Base-by-base conservation (phyloP, 2,329 filamentous ascomycete species). In the Talaromyces sp. region DNA sequence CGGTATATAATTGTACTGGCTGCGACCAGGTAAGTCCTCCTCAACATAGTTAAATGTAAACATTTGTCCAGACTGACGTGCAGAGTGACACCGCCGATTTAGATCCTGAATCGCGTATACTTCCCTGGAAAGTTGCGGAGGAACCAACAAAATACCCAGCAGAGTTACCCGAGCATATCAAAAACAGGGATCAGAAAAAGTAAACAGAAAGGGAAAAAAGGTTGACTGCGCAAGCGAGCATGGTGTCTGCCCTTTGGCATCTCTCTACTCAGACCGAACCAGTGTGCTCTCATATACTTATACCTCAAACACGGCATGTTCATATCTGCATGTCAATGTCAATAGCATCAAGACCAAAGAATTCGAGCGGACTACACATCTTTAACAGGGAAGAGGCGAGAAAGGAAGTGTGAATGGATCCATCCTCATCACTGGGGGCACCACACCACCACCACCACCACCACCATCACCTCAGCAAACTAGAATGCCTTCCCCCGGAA, bases 401-500 rank as follows among this genome's bases (percentile, higher is more conserved):
- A 43, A 43, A 52, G 31, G 16, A 52, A 52, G 50, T 13, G 50
- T 54, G 50, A 54, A 54, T 54, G 50, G 50, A 54, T 54, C 16
- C 49, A 33, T 11, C 47, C 14, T 19, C 49, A 31, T 8, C 45
- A 52, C 13, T 22, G 37, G n/a, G 8, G 24, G 22, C 35, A 52
- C 43, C 19, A 37, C 45, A 35, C 31, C 49, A 50, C 13, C 49
- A 49, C 19, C 49, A 50, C 13, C 49, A 49, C 19, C 37, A 37
- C n/a, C 33, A 31, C 10, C 8, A 61, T 13, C 22, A 19, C 4
- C 50, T 56, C n/a, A 37, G 52, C 31, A 56, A 14, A 22, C 52
- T 85, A 24, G 82, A 85, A 68, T 63, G 66, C 14, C 74, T 85
- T 1, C 83, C 83, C 0, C 69, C 76, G 14, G 83, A 85, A 70